Conservation (phyloP, 305 asterid genomes). For the Fraxinus latifolia region DNA sequence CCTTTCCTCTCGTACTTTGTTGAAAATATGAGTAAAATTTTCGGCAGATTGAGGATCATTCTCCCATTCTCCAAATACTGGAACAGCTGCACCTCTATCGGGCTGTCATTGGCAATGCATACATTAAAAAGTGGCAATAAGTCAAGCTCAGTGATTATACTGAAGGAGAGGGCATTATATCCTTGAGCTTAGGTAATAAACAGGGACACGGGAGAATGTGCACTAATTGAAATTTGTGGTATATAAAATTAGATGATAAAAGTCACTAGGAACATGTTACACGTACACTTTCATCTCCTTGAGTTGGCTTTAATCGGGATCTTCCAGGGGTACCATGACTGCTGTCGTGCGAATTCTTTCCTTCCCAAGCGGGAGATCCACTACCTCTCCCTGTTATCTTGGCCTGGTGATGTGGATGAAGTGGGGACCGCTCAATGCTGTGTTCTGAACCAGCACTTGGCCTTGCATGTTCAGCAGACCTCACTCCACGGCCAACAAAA, state of each 20-base stretch:
- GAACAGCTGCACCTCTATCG: conserved; percentile 53
- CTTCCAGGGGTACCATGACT: conserved; percentile 36
- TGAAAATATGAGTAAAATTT: conserved; percentile 50
- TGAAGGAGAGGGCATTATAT: background rate
- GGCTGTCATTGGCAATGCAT: conserved; percentile 27
- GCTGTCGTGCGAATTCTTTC: conserved; percentile 31
- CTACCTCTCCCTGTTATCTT: conserved; percentile 33
- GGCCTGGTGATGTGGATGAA: conserved; percentile 42
- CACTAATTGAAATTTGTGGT: background rate
- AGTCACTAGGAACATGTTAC: too few species aligned
- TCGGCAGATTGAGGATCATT: conserved; percentile 55
- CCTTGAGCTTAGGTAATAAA: background rate
- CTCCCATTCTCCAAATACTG: conserved; percentile 62
- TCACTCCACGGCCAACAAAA: conserved; percentile 42
- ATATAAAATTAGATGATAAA: background rate
- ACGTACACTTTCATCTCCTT: conserved; percentile 40
- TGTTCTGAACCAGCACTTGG: conserved; percentile 38
- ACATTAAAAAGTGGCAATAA: background rate
- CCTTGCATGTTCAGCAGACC: conserved; percentile 36
- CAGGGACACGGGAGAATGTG: background rate
- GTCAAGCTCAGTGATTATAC: background rate
- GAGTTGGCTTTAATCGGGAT: conserved; percentile 36
- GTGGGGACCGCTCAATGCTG: conserved; percentile 47
- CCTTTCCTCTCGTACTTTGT: conserved; percentile 48
- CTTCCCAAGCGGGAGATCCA: conserved; percentile 51